Evolutionary conservation across 1,284 basidiomycete genomes (phyloP).

Genomic region (Cutaneotrichosporon sp.): DNA sequence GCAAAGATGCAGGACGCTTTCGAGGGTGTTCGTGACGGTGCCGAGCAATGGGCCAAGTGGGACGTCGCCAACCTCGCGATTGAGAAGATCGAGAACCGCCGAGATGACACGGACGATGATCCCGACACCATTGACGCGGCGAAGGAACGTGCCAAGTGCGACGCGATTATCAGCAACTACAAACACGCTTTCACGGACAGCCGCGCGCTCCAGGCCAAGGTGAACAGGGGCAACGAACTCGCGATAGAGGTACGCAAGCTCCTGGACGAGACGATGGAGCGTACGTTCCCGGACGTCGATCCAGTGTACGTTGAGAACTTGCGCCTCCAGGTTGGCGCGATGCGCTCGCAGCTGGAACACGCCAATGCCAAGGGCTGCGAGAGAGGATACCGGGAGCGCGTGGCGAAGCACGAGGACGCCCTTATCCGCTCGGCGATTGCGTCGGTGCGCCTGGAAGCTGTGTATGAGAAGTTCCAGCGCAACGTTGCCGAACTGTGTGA

Average conservation of each 20-base stretch:
- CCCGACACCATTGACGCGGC: constrained; percentile 40
- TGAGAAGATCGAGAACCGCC: constrained; percentile 58
- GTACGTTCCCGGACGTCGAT: constrained; percentile 67
- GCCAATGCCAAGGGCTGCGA: constrained; percentile 65
- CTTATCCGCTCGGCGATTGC: constrained; percentile 52
- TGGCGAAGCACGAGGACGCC: constrained; percentile 62
- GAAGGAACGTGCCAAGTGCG: constrained; percentile 67
- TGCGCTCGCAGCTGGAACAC: constrained; percentile 67
- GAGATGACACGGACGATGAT: constrained; percentile 59
- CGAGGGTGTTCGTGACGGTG: constrained; percentile 68
- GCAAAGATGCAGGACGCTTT: constrained; percentile 63
- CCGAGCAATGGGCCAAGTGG: constrained; percentile 66
- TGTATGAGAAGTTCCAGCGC: constrained; percentile 62
- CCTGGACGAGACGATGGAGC: constrained; percentile 70
- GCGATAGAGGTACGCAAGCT: constrained; percentile 75
- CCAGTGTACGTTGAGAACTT: constrained; percentile 65
- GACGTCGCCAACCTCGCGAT: constrained; percentile 69
- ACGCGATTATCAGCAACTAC: constrained; percentile 63
- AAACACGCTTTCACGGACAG: constrained; percentile 62
- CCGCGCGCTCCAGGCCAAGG: constrained; percentile 57
- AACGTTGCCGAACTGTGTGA: constrained; percentile 48
- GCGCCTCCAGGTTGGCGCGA: constrained; percentile 62
- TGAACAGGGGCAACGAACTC: constrained; percentile 68
- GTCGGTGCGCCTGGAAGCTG: constrained; percentile 70
- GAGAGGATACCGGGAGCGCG: constrained; percentile 60